Percentiles rank a stretch among this genome's conserved stretches.
Evolutionary conservation across 805 yeast genomes (phyloP).

Genomic region (Candida vartiovaarae): DNA sequence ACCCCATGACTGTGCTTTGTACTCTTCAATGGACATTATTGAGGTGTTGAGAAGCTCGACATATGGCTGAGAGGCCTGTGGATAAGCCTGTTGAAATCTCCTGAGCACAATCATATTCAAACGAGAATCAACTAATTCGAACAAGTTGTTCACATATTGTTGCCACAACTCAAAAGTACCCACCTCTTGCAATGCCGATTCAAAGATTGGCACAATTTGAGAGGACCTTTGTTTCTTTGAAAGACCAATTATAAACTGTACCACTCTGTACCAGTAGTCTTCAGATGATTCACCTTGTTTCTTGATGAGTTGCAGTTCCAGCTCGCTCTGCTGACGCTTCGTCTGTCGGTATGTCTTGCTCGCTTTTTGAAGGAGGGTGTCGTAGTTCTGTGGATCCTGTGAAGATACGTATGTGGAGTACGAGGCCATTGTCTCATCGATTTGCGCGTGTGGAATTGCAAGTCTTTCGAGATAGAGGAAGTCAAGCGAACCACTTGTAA

Average conservation of each 20-base stretch:
- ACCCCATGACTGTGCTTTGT: neutral
- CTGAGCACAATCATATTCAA: neutral
- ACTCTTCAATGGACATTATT: neutral
- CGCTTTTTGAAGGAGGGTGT: slow-evolving; percentile 30
- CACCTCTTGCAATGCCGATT: slow-evolving; percentile 6
- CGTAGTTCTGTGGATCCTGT: slow-evolving; percentile 26
- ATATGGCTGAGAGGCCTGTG: slow-evolving; percentile 6
- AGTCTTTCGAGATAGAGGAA: slow-evolving; percentile 23
- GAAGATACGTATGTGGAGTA: slow-evolving; percentile 35
- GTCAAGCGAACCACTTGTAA: neutral
- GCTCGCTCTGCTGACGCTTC: slow-evolving; percentile 21
- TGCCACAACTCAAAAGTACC: slow-evolving; percentile 10
- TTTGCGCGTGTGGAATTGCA: slow-evolving; percentile 31
- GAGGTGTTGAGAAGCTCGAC: slow-evolving; percentile 8
- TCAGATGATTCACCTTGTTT: neutral
- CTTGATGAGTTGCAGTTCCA: slow-evolving; percentile 31
- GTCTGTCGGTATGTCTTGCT: slow-evolving; percentile 27
- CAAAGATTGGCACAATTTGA: slow-evolving; percentile 5
- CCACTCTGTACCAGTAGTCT: slow-evolving; percentile 4
- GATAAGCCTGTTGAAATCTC: slow-evolving; percentile 8
- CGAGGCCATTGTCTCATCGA: slow-evolving; percentile 34
- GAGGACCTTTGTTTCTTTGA: slow-evolving; percentile 11
- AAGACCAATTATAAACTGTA: neutral
- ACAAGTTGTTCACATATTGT: slow-evolving; percentile 5
- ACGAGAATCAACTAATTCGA: slow-evolving; percentile 4